Percentiles rank a stretch among this genome's conserved stretches.
phyloP scores from a whole-genome alignment of 495 filamentous ascomycete genomes.

The Cercophora newfieldiana region DNA sequence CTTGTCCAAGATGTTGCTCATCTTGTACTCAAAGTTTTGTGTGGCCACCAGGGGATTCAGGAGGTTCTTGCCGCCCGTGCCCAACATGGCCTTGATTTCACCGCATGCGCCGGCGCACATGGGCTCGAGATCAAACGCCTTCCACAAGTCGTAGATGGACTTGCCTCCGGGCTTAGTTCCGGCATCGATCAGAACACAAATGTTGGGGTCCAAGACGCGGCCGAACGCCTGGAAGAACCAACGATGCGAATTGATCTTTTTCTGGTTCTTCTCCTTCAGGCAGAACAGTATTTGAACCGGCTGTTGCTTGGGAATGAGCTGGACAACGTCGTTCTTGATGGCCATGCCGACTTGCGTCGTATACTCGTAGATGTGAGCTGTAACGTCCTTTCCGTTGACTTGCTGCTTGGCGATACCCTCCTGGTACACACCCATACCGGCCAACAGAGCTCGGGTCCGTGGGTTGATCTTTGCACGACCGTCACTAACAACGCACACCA shows the following conservation, averaged over 20 bases:
- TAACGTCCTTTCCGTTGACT: slow-evolving; percentile 95
- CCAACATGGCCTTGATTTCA: slow-evolving; percentile 99
- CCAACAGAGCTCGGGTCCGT: slow-evolving; percentile 83
- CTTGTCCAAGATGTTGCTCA: slow-evolving; percentile 99
- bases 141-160: slow-evolving; percentile 97
- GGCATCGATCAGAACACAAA: slow-evolving; percentile 94
- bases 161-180: slow-evolving; percentile 91
- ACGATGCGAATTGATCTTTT: slow-evolving; percentile 99
- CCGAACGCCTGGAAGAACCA: slow-evolving; percentile 99
- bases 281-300: slow-evolving; percentile 98
- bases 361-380: slow-evolving; percentile 99
- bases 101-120: slow-evolving; percentile 97
- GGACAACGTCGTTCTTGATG: slow-evolving; percentile 84
- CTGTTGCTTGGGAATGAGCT: slow-evolving; percentile 71
- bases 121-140: slow-evolving; percentile 95
- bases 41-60: slow-evolving; percentile 93
- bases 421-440: slow-evolving; percentile 94
- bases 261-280: slow-evolving; percentile 99
- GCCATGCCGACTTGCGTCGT: slow-evolving; percentile 89
- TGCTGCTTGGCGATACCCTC: slow-evolving; percentile 99
- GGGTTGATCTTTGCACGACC: slow-evolving; percentile 98
- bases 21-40: slow-evolving; percentile 99
- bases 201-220: slow-evolving; percentile 86
- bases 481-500: slow-evolving; percentile 97
- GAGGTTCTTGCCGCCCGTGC: slow-evolving; percentile 79